These are phyloP conservation scores for Pseudogymnoascus sp. DNA, from an alignment of 2,329 filamentous ascomycete genomes.

Conservation along the genomic window DNA sequence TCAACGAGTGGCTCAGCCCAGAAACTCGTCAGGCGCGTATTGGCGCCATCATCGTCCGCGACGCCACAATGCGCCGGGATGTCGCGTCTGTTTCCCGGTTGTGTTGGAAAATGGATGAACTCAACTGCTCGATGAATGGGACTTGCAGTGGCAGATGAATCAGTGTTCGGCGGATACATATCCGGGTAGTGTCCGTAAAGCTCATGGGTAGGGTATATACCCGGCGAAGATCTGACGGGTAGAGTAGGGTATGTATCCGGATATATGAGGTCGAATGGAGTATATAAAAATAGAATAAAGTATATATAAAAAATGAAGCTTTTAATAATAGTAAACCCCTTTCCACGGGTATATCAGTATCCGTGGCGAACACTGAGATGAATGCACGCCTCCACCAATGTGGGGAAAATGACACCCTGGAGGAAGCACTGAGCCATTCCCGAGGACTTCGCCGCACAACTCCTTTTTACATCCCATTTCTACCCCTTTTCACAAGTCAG, in stretches of 20 bases:
- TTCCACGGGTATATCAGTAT: too few relatives aligned
- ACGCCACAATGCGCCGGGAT: background rate
- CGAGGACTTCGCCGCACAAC: too few relatives aligned
- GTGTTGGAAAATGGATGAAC: background rate
- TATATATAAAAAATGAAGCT: too few relatives aligned
- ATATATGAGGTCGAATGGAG: too few relatives aligned
- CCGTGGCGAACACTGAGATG: background rate
- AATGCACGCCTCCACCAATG: background rate
- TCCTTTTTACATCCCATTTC: background rate
- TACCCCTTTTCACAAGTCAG: background rate
- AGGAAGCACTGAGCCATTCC: background rate
- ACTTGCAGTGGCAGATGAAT: background rate
- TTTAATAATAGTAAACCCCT: too few relatives aligned
- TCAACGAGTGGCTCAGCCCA: too few relatives aligned
- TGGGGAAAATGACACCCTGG: background rate
- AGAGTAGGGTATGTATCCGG: too few relatives aligned
- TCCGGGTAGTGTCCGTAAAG: too few relatives aligned
- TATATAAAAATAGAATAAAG: too few relatives aligned
- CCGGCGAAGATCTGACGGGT: too few relatives aligned
- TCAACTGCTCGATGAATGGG: background rate
- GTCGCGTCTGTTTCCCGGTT: background rate
- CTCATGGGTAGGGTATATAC: too few relatives aligned
- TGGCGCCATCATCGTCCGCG: background rate
- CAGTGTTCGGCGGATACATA: too few relatives aligned
- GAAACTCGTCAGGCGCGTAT: background rate